Conservation (phyloP, 257 asterid genomes). For the Solanum peruvianum region DNA sequence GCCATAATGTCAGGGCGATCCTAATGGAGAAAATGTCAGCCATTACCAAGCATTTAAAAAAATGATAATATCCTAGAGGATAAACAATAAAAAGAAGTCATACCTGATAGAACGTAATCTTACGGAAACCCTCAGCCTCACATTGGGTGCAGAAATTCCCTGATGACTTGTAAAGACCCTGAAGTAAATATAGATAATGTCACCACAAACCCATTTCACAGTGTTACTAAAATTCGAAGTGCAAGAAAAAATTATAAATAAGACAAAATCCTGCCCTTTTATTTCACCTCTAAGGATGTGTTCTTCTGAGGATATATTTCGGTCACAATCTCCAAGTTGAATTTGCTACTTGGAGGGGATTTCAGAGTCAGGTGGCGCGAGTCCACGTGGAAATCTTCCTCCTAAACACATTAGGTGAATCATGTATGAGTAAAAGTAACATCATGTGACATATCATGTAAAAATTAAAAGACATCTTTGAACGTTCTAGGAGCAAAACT, state of each 20-base stretch:
- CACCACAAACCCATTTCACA: not conserved
- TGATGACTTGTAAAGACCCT: constrained; percentile 92
- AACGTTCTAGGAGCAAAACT: not conserved
- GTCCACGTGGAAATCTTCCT: constrained; percentile 42
- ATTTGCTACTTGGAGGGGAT: constrained; percentile 72
- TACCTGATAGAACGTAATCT: constrained; percentile 92
- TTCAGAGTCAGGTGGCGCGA: constrained; percentile 63
- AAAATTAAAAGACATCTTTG: not conserved
- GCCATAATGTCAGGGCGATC: constrained; percentile 99
- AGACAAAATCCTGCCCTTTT: not conserved
- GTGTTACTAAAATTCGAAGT: not conserved
- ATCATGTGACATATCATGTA: not conserved
- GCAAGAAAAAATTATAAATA: not conserved
- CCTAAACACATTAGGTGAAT: constrained; percentile 30
- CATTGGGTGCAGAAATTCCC: constrained; percentile 97
- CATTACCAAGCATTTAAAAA: constrained; percentile 5
- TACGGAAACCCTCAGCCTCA: constrained; percentile 95
- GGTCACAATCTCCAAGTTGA: constrained; percentile 63
- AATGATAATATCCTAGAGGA: not conserved
- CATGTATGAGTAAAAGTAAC: not conserved
- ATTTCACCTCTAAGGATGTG: constrained; percentile 80
- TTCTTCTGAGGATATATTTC: constrained; percentile 86
- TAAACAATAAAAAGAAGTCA: not conserved
- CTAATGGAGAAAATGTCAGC: constrained; percentile 20
- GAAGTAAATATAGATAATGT: not conserved